Evolutionary conservation across 148 eudicot species (phyloP).

Genomic region (Rhododendron vialii): DNA sequence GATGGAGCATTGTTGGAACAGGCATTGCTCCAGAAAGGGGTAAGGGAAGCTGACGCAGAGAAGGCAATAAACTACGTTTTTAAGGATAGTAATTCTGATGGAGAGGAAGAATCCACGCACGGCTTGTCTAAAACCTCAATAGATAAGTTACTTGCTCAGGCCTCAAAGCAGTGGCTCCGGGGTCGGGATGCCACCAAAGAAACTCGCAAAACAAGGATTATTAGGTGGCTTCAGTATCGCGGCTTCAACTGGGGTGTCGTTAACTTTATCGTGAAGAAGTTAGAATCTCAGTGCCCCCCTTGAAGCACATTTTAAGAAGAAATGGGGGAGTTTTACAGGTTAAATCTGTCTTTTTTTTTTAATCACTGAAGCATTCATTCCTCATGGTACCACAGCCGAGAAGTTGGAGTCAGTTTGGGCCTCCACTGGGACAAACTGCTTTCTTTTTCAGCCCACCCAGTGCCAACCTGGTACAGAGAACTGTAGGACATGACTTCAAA

Average conservation of each 20-base stretch:
- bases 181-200: slow-evolving; percentile 44
- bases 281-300: slow-evolving; percentile 46
- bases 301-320: slow-evolving; percentile 15
- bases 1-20: slow-evolving; percentile 28
- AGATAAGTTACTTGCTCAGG: slow-evolving; percentile 59
- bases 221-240: slow-evolving; percentile 92
- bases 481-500: not conserved
- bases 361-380: not conserved
- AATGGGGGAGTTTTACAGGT: not conserved
- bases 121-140: slow-evolving; percentile 39
- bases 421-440: not conserved
- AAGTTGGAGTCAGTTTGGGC: not conserved
- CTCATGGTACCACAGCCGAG: not conserved
- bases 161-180: slow-evolving; percentile 76
- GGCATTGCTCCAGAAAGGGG: slow-evolving; percentile 71
- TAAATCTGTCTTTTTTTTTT: not conserved
- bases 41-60: slow-evolving; percentile 47
- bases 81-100: slow-evolving; percentile 42
- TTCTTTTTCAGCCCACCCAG: not conserved
- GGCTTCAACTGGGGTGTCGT: slow-evolving; percentile 79
- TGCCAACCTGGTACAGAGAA: not conserved
- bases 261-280: slow-evolving; percentile 52
- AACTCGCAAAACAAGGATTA: slow-evolving; percentile 62
- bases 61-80: slow-evolving; percentile 73
- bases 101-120: slow-evolving; percentile 33